Base-by-base conservation (phyloP, 2,329 filamentous ascomycete genomes). In the Xylariomycetidae sp. region DNA sequence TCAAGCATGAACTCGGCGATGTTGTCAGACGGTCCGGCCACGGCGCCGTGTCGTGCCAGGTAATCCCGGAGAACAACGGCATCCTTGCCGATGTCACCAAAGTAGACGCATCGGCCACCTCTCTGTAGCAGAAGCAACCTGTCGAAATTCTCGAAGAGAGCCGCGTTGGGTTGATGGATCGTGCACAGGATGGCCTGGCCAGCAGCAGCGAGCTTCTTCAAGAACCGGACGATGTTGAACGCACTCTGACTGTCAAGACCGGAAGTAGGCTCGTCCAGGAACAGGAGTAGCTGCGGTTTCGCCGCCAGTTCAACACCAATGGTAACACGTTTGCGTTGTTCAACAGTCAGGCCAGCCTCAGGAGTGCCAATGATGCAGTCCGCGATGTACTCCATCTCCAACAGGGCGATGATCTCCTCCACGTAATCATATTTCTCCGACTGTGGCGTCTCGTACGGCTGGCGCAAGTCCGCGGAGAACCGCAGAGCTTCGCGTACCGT, bases 111-210 rank as follows among this genome's bases (percentile, higher is more conserved):
- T 34, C 80, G 73, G 4, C 87, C 87, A 39, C 87, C 87, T 25
- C 75, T 72, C 58, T 90, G 78, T 2, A 94, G 70, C 3, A 94
- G 70, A 5, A 94, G 65, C 2, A 95, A 70, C 10, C 86, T 75
- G 54, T 94, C 87, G 45, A 94, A 95, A 58, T 88, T 82, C 57
- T 92, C 85, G 47, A 95, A 94, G 0, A 94, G 69, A 0, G 85
- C 79, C 12, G 85, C 84, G 45, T 88, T 90, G 2, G 88, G 87
- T 56, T 94, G 88, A 57, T 94, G 88, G 43, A 94, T 94, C 0
- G 88, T 94, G 62, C 86, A 93, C 4, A 94, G 72, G 46, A 94
- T 87, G 8, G 87, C 87, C 54, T 94, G 88, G 2, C 87, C 88
- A 3, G 83, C 82, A n/a, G 72, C 68, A 31, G 82, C 79, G 5